Evolutionary conservation across 2,329 filamentous ascomycete genomes (phyloP), one percentile per base, ranked within the genome.

Genomic region (Sporothrix pseudoabietina): DNA sequence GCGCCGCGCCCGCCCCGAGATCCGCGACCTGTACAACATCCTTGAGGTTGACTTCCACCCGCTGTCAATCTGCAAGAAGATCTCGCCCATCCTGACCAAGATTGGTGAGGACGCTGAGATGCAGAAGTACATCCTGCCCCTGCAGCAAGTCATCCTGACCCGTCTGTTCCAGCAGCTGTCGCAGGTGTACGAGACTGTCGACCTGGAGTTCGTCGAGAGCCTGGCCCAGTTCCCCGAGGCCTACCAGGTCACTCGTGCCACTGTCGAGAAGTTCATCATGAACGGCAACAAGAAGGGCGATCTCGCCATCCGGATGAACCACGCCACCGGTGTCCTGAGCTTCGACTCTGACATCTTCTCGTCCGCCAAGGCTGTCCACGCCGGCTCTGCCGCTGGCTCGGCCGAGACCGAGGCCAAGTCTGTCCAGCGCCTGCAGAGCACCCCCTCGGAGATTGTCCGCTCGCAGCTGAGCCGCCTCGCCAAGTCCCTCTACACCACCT

Each of bases 191-290:
- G 97, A 98, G 83, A 97, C 96, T 63, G 95, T 99, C 73, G 94
- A 98, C 82, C 88, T 99, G 75, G 89, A 90, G 78, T 98, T 98
- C 79, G 95, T 99, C 65, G 92, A 97, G 82, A 91, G 93, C 79
- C 91, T 99, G 72, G 96, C 96, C 76, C 89, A 96, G 80, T 99
- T 99, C 87, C 96, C 96, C 10, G 94, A 97, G 81, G 94, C 96
- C 57, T 98, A 97, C 88, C 92, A 98, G 84, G 94, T 98, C 77
- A 92, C 89, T 76, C 91, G 92, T 71, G 90, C 91, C 77, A 97
- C 93, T 75, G 97, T 99, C 77, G 96, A 99, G 87, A 99, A 98
- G 86, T 99, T 99, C 87, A 98, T 99, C 87, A 99, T 99, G 96
- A 99, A 99, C 83, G 96, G 96, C 76, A 98, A 97, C 89, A 99